Conservation (phyloP, 2,329 filamentous ascomycete species). For the Arthrobotrys entomopaga region DNA sequence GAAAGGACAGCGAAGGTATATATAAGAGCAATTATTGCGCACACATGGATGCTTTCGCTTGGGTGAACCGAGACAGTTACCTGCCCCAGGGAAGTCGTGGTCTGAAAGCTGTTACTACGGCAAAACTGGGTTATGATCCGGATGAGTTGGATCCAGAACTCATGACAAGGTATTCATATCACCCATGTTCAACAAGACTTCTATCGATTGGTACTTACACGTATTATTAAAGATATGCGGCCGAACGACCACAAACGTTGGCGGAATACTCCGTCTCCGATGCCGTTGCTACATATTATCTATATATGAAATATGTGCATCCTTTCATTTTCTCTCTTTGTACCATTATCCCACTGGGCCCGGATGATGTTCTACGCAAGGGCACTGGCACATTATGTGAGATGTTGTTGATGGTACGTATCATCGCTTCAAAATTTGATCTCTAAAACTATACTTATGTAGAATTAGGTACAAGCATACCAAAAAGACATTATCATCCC, state of each 20-base stretch:
- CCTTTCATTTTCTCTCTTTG: constrained; percentile 99
- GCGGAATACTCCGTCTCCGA: constrained; percentile 99
- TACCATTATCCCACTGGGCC: constrained; percentile 91
- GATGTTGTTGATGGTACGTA: constrained; percentile 87
- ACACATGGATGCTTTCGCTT: constrained; percentile 98
- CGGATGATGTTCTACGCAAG: constrained; percentile 91
- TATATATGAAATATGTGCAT: constrained; percentile 99
- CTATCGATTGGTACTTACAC: not conserved
- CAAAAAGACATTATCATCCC: constrained; percentile 89
- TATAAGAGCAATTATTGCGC: constrained; percentile 96
- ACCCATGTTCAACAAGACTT: not conserved
- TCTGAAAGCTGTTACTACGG: constrained; percentile 95
- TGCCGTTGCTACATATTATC: constrained; percentile 96
- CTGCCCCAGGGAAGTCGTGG: constrained; percentile 96
- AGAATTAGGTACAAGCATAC: constrained; percentile 77
- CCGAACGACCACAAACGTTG: constrained; percentile 88
- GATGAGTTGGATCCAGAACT: constrained; percentile 97
- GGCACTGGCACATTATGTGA: constrained; percentile 98
- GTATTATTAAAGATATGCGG: constrained; percentile 69
- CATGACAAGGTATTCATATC: constrained; percentile 76
- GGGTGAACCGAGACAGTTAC: constrained; percentile 99
- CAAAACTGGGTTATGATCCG: constrained; percentile 96
- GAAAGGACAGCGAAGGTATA: constrained; percentile 93
- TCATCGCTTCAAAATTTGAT: not conserved
- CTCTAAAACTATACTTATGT: constrained; percentile 23